A percentile compares a stretch with the other conserved stretches of the same genome.
Conservation (phyloP, 345 rosid genomes). For the Murraya koenigii region DNA sequence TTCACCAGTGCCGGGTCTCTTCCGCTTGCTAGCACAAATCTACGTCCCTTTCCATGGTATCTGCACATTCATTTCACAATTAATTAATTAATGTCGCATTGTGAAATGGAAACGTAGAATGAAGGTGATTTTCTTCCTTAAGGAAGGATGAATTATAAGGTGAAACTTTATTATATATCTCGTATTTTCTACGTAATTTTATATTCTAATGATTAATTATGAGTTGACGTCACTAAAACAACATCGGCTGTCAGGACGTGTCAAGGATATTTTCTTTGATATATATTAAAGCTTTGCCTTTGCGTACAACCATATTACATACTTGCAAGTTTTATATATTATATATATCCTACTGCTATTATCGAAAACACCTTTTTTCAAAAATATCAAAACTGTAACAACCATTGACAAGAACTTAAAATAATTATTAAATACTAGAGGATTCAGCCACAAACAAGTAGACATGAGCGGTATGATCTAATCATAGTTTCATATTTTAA, state of each 20-base stretch:
- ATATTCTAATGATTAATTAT: no score
- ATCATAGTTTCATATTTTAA: not conserved
- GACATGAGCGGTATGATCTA: not conserved
- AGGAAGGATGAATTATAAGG: no score
- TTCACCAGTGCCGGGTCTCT: constrained; percentile 85
- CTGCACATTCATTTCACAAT: constrained; percentile 23
- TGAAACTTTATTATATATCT: no score
- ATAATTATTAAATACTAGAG: not conserved
- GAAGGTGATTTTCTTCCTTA: no score
- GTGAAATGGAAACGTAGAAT: no score
- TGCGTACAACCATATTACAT: not conserved
- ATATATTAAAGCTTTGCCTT: not conserved
- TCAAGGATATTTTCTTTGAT: no score
- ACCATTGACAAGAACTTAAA: not conserved
- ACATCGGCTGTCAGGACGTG: not conserved
- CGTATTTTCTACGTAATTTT: no score
- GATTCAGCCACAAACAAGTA: not conserved
- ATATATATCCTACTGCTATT: not conserved
- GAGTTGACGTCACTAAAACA: not conserved
- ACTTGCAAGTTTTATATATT: not conserved
- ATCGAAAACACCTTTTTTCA: no score
- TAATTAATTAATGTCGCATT: no score
- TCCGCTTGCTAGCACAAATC: constrained; percentile 63
- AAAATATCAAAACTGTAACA: not conserved
- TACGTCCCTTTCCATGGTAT: constrained; percentile 73